These are phyloP conservation scores for Raffaelea albimanens DNA, from an alignment of 2,329 filamentous ascomycete species.

Conservation along the genomic window DNA sequence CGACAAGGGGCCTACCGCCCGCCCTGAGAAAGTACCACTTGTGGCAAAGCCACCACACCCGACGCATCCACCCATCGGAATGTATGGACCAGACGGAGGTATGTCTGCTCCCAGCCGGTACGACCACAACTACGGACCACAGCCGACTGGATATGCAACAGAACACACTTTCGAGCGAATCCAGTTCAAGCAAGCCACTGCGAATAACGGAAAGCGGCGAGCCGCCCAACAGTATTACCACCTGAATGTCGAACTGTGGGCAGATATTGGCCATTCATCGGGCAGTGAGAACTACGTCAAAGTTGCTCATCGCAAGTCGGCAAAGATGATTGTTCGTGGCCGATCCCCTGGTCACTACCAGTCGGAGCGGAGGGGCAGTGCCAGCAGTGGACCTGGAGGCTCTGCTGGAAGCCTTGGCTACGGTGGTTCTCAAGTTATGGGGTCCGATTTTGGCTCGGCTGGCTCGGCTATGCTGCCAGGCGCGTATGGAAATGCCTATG, in stretches of 20 bases:
- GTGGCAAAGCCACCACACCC: slow-evolving; percentile 53
- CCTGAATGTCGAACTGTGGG: slow-evolving; percentile 76
- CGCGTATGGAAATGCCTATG: slow-evolving; percentile 28
- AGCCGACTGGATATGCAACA: slow-evolving; percentile 29
- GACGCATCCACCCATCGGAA: slow-evolving; percentile 31
- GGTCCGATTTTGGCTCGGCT: slow-evolving; percentile 26
- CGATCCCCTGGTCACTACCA: slow-evolving; percentile 75
- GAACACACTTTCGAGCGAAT: slow-evolving; percentile 74
- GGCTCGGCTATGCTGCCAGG: slow-evolving; percentile 29
- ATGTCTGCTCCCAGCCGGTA: slow-evolving; percentile 21
- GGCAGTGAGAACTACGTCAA: slow-evolving; percentile 52
- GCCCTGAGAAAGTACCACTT: slow-evolving; percentile 60
- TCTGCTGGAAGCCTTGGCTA: slow-evolving; percentile 51
- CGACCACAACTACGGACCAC: slow-evolving; percentile 31
- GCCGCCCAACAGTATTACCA: slow-evolving; percentile 91
- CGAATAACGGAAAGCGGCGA: slow-evolving; percentile 85
- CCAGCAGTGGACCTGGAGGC: slow-evolving; percentile 58
- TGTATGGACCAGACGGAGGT: slow-evolving; percentile 25
- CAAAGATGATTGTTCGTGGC: slow-evolving; percentile 79
- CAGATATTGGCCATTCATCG: slow-evolving; percentile 45
- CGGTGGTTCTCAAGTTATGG: slow-evolving; percentile 27
- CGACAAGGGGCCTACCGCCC: slow-evolving; percentile 74
- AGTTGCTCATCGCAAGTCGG: slow-evolving; percentile 62
- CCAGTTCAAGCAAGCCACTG: slow-evolving; percentile 88
- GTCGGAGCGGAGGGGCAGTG: slow-evolving; percentile 57